Evolutionary conservation across 805 yeast species (phyloP), one percentile per base, ranked within the genome.

Genomic region (Danielozyma ontarioensis): DNA sequence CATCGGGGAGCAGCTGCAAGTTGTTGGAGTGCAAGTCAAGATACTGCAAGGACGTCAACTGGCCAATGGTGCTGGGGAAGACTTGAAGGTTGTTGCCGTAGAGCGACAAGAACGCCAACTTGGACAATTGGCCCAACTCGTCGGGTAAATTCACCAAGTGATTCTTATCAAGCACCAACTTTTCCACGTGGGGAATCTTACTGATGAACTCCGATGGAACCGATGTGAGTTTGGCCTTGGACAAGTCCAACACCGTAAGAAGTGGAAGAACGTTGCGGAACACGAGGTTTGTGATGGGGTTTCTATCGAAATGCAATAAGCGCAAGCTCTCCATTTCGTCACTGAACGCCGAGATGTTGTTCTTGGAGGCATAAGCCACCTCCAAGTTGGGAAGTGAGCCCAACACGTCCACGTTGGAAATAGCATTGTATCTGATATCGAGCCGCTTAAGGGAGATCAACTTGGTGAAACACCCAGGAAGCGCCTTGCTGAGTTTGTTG

Each of bases 11-110:
- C 5, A 63, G 53, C 43, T 85, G 80, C 44, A 90, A 65, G 50
- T 88, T 88, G 57, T 90, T 90, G 27, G 84, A 76, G 57, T 90
- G 96, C 27, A 87, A 59, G 55, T 90, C 96, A 35, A 90, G 64
- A 29, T 72, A 65, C 46, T 73, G 78, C 41, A 90, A 67, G 19
- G 74, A 70, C 3, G 66, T 57, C 35, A 89, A 66, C 12, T 68
- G 49, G 3, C 85, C 80, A 22, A 93, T 72, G 10, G 76, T 72
- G 2, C 64, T 55, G 0, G 97, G 96, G 11, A 93, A 50, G 2
- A 70, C 56, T 34, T 81, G 83, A 36, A 93, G 60, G 44, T 84
- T 83, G 52, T 93, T 93, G 33, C 78, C 77, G 34, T 76, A 79
- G 2, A 80, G 68, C 3, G 95, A 84, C 25, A 93, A 62, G 39